Evolutionary conservation across 768 basidiomycete species (phyloP).

Genomic region (Tricholoma terreum): DNA sequence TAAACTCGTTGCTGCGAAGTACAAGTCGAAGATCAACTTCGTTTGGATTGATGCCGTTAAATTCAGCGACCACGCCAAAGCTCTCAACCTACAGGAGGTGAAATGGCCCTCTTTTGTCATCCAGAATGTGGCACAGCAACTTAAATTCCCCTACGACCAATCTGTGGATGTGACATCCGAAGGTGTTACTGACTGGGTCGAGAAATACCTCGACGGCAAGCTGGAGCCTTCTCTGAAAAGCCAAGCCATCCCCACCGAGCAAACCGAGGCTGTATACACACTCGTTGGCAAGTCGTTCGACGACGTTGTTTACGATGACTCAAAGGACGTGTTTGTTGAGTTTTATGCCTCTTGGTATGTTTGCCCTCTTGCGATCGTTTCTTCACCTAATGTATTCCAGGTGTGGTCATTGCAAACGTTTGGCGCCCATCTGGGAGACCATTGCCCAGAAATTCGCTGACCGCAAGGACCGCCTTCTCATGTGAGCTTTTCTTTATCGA

Average conservation of each 20-base stretch:
- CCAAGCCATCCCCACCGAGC: conserved; percentile 77
- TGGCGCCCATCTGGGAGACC: conserved; percentile 91
- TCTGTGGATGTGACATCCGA: conserved; percentile 55
- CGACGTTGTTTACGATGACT: conserved; percentile 77
- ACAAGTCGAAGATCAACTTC: conserved; percentile 90
- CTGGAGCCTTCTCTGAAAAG: conserved; percentile 86
- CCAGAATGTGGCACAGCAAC: conserved; percentile 78
- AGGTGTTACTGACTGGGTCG: conserved; percentile 56
- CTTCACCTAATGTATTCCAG: conserved; percentile 30
- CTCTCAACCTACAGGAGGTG: conserved; percentile 79
- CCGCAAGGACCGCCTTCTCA: conserved; percentile 70
- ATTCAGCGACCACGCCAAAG: conserved; percentile 94
- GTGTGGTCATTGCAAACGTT: conserved; percentile 96
- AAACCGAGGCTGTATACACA: conserved; percentile 78
- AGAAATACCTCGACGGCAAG: conserved; percentile 65
- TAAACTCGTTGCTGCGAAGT: conserved; percentile 73
- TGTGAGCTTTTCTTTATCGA: conserved; percentile 45
- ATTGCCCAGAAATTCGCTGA: conserved; percentile 81
- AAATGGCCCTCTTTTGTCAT: conserved; percentile 95
- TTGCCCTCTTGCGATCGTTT: conserved; percentile 5
- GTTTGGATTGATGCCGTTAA: conserved; percentile 97
- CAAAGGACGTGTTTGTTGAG: conserved; percentile 94
- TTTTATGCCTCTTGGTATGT: conserved; percentile 95
- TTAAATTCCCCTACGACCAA: conserved; percentile 88
- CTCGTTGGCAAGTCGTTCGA: conserved; percentile 92